Evolutionary conservation across 1,284 basidiomycete species (phyloP), one percentile per base, ranked within the genome.

Genomic region (Heterobasidion parviporum): DNA sequence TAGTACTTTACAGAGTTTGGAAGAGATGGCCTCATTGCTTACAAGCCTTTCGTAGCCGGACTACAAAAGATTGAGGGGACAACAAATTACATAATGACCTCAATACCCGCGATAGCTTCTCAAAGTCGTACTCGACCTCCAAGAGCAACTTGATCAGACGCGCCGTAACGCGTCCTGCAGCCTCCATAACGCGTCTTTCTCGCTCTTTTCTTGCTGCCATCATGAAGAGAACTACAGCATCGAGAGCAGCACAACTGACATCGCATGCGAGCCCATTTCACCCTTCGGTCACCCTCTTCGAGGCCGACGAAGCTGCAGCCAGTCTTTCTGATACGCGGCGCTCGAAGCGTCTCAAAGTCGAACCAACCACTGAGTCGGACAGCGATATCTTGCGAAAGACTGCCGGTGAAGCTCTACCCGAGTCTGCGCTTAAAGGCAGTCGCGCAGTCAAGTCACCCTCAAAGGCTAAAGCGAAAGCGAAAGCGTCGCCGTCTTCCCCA

Each of bases 271-370:
- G 80, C 58, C 68, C 72, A 44, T 74, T 75, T 57, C 62, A 76
- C 53, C 50, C 68, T 2, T 69, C 72, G 15, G 78, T 81, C 12
- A 78, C 74, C n/a, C 65, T 82, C 1, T 77, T 70, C 59, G 72
- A 74, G 57, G 56, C 65, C 14, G 60, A 53, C 26, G 53, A 54
- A 5, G 18, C 45, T n/a, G 52, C 51, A 4, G 12, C 47, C 15
- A 49, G 36, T 6, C 41, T 43, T 52, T 8, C 48, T 52, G 26
- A 4, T 32, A 41, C 10, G 14, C 52, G 53, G 15, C 55, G 44
- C 26, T 49, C 58, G 6, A 60, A 60, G 52, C 59, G 59, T 35
- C 33, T 55, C 53, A 60, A 60, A 38, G 32, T 51, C 14, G 53
- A 54, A 12, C 15, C 26, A 7, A 4, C 26, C 2, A 15, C 15